phyloP scores from a whole-genome alignment of 768 basidiomycete species.

The Gymnopilus dilepis region DNA sequence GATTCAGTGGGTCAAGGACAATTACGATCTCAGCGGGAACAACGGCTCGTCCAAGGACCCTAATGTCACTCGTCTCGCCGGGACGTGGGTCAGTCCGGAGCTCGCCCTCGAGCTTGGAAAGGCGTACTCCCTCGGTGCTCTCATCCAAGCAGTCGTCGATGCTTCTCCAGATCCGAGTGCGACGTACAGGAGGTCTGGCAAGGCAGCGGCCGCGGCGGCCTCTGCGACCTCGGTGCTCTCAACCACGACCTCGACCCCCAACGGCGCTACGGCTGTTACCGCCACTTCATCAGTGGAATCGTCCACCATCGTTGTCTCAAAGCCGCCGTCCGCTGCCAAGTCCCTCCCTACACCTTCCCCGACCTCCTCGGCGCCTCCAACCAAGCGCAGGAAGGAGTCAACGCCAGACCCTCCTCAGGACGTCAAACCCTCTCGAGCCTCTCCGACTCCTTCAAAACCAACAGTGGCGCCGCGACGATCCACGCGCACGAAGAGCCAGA shows the following conservation, averaged over 20 bases:
- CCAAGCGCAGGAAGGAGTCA: constrained; percentile 72
- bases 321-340: constrained; percentile 35
- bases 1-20: constrained; percentile 82
- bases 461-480: constrained; percentile 35
- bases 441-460: constrained; percentile 30
- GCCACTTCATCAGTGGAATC: constrained; percentile 27
- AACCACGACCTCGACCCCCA: constrained; percentile 39
- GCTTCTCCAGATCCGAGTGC: constrained; percentile 79
- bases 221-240: constrained; percentile 29
- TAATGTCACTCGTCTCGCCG: constrained; percentile 77
- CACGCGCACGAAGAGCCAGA: constrained; percentile 44
- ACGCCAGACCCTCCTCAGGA: constrained; percentile 49
- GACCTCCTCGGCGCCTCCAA: constrained; percentile 43
- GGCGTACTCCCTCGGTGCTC: constrained; percentile 62
- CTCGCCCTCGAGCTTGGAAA: constrained; percentile 72
- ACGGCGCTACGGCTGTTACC: constrained; percentile 36
- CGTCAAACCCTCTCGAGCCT: constrained; percentile 31
- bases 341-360: constrained; percentile 50
- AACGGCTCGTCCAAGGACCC: constrained; percentile 73
- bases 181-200: constrained; percentile 77
- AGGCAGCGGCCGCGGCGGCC: constrained; percentile 36
- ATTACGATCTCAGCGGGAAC: constrained; percentile 75
- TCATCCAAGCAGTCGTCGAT: constrained; percentile 69
- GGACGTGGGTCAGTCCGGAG: constrained; percentile 79
- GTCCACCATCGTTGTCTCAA: constrained; percentile 22